Conservation (phyloP, 805 yeast species). For the Blastobotrys terrestris region DNA sequence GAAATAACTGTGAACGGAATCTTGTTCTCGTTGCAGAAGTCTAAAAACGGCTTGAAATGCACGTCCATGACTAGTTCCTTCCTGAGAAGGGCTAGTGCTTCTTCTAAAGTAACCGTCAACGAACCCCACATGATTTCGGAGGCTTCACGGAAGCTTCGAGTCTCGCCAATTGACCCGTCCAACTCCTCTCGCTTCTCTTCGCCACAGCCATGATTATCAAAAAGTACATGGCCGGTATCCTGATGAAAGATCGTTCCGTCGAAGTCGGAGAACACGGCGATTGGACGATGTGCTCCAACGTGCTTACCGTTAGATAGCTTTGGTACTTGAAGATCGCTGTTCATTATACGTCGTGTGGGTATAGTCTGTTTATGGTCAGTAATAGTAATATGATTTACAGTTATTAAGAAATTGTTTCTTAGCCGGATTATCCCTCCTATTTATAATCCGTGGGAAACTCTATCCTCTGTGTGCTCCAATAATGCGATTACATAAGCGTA, state of each 20-base stretch:
- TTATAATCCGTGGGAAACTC: background rate
- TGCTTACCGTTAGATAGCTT: background rate
- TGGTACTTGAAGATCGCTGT: background rate
- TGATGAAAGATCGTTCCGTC: constrained; percentile 42
- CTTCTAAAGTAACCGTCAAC: constrained; percentile 33
- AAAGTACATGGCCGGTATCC: constrained; percentile 41
- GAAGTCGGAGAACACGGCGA: constrained; percentile 30
- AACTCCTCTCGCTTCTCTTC: constrained; percentile 31
- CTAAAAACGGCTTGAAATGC: constrained; percentile 35
- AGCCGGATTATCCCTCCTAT: background rate
- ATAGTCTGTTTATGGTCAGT: too few species aligned
- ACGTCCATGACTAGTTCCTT: constrained; percentile 35
- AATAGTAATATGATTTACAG: too few species aligned
- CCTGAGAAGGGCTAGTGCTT: constrained; percentile 33
- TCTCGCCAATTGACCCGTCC: constrained; percentile 34
- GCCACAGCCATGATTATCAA: constrained; percentile 39
- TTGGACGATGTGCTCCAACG: background rate
- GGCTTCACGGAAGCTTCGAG: constrained; percentile 35
- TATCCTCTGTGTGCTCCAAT: background rate
- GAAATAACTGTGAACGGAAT: constrained; percentile 38
- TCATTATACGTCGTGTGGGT: too few species aligned
- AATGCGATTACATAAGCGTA: background rate
- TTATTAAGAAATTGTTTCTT: background rate
- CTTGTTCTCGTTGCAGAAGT: constrained; percentile 33
- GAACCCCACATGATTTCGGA: constrained; percentile 41